Evolutionary conservation across 2,329 filamentous ascomycete genomes (phyloP), one percentile per base, ranked within the genome.

Genomic region (Xylaria sp.): DNA sequence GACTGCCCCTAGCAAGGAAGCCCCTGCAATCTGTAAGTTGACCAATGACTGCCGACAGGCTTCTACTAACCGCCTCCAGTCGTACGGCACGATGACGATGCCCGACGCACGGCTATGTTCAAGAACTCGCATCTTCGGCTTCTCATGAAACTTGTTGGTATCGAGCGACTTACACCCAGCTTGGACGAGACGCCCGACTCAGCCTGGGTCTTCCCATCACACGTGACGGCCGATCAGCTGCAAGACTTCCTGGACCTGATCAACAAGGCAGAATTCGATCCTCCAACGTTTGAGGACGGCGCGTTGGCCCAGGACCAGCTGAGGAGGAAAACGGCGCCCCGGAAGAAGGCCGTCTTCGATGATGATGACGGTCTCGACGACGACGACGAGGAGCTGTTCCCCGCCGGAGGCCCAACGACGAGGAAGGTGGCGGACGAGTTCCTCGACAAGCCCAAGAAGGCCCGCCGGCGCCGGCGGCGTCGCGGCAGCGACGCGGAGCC

Each of bases 51-150:
- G 43, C 46, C 42, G 45, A 22, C 26, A 17, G 16, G n/a, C 48
- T 5, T 19, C 44, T 20, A 53, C 72, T 77, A 63, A 76, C 54
- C 37, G 26, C 29, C 18, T 13, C 17, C 64, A 88, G 84, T 74
- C 51, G 74, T 92, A 48, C 81, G 79, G 46, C 80, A 89, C 0
- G 85, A 88, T 52, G 85, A 82, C 39, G 84, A 89, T 42, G 79
- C 83, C 44, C 84, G 86, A 39, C 85, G 86, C 46, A 81, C 80
- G 19, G 88, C 91, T 21, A 86, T 96, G 73, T 95, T 95, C 77
- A 95, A 91, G 68, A 95, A 97, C 71, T 87, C 90, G 8, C 88
- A 93, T 65, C 80, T 97, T 2, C 88, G 92, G 29, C 84, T 97
- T 1, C 81, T 99, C 2, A 88, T 97, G 82, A 87, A 80, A 1